Evolutionary conservation across 75 land plant genomes (phyloP).

Genomic region (Cupressus sempervirens): DNA sequence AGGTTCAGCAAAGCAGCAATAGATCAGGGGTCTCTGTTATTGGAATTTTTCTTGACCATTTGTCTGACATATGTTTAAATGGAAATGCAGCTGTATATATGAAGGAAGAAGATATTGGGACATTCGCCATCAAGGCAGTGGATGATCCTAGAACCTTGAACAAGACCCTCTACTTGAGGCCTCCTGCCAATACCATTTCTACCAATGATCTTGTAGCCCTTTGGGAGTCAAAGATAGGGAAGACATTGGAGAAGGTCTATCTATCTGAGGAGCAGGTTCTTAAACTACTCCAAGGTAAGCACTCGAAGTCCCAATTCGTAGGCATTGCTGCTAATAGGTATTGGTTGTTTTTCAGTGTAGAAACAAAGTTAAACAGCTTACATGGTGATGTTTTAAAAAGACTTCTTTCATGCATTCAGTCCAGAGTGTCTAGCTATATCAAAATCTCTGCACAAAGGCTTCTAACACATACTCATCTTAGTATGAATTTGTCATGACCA

Average conservation of each 20-base stretch:
- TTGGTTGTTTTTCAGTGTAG: not conserved
- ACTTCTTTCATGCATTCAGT: too few relatives aligned
- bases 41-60: not conserved
- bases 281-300: conserved; percentile 15
- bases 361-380: too few relatives aligned
- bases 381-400: too few relatives aligned
- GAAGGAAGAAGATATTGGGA: conserved; percentile 14
- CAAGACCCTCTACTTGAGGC: conserved; percentile 18
- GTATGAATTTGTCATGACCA: too few relatives aligned
- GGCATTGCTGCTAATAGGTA: not conserved
- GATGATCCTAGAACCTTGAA: conserved; percentile 29
- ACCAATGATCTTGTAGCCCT: conserved; percentile 9
- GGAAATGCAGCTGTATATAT: too few relatives aligned
- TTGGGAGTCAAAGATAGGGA: conserved; percentile 48
- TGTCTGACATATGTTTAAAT: too few relatives aligned
- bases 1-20: not conserved
- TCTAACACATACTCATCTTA: too few relatives aligned
- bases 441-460: too few relatives aligned
- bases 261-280: conserved; percentile 40
- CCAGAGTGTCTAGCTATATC: too few relatives aligned
- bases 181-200: conserved; percentile 13
- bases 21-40: not conserved
- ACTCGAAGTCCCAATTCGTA: not conserved
- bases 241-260: conserved; percentile 38
- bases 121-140: conserved; percentile 23